These are phyloP conservation scores for Penicillium herquei DNA, from an alignment of 495 filamentous ascomycete genomes.

Conservation along the genomic window DNA sequence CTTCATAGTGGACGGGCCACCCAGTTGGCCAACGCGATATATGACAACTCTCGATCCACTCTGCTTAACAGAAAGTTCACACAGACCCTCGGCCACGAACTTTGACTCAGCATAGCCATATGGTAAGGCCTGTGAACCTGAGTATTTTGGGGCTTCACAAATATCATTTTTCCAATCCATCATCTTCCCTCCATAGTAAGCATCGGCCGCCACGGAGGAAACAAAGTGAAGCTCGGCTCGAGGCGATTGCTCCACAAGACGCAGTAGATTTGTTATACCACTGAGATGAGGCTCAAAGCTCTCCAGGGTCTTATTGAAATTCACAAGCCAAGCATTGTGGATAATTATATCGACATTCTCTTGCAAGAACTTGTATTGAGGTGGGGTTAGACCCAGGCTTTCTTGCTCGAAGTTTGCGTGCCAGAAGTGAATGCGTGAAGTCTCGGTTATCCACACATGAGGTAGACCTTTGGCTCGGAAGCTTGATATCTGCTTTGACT, in stretches of 20 bases:
- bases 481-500: neutral
- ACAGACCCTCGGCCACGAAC: neutral
- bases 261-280: constrained; percentile 4
- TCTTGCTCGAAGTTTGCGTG: neutral
- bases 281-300: neutral
- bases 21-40: constrained; percentile 54
- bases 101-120: neutral
- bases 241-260: neutral
- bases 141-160: neutral
- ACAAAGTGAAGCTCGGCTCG: neutral
- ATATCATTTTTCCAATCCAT: neutral
- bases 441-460: neutral
- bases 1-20: constrained; percentile 29
- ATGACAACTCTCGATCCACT: constrained; percentile 10
- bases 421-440: neutral
- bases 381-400: neutral
- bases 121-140: neutral
- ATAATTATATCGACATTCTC: neutral
- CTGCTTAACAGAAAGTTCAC: neutral
- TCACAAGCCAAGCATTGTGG: neutral
- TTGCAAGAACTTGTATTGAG: neutral
- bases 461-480: neutral
- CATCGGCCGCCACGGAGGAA: neutral
- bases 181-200: too few relatives aligned
- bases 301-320: neutral